These are phyloP conservation scores for Dendryphion nanum DNA, from an alignment of 2,329 filamentous ascomycete species.

Conservation along the genomic window DNA sequence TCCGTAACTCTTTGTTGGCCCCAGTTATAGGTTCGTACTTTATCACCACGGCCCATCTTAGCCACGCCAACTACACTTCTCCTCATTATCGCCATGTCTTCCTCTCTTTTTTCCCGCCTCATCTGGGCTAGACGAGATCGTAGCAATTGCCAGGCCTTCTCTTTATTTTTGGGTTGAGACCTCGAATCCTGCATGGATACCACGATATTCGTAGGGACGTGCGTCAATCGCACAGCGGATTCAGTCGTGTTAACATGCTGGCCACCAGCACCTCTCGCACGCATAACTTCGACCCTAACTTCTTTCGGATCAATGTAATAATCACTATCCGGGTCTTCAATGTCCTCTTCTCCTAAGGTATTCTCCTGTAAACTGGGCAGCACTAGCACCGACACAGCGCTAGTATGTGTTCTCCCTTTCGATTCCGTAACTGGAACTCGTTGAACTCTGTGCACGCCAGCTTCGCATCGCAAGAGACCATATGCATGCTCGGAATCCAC, in stretches of 20 bases:
- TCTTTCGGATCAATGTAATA: slow-evolving; percentile 87
- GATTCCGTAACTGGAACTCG: slow-evolving; percentile 87
- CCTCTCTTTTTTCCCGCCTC: slow-evolving; percentile 78
- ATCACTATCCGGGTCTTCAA: slow-evolving; percentile 83
- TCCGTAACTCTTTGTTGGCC: slow-evolving; percentile 81
- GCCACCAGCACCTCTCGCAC: slow-evolving; percentile 85
- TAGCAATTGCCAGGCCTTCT: slow-evolving; percentile 81
- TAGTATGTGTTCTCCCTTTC: slow-evolving; percentile 90
- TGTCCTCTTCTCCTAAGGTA: slow-evolving; percentile 52
- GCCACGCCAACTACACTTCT: slow-evolving; percentile 76
- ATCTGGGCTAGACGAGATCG: slow-evolving; percentile 78
- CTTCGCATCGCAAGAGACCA: slow-evolving; percentile 77
- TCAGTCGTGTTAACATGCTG: slow-evolving; percentile 99
- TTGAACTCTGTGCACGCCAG: slow-evolving; percentile 93
- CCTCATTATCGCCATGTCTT: slow-evolving; percentile 70
- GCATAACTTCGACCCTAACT: slow-evolving; percentile 83
- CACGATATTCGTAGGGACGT: slow-evolving; percentile 79
- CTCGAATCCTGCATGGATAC: slow-evolving; percentile 92
- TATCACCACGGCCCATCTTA: slow-evolving; percentile 85
- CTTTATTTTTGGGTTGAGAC: slow-evolving; percentile 85
- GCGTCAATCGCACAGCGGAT: slow-evolving; percentile 88
- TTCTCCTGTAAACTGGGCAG: slow-evolving; percentile 75
- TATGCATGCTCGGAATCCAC: slow-evolving; percentile 76
- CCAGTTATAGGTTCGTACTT: slow-evolving; percentile 89
- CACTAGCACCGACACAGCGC: slow-evolving; percentile 88